phyloP scores from a whole-genome alignment of 441 rosid genomes.

The Aquilaria agallochum region DNA sequence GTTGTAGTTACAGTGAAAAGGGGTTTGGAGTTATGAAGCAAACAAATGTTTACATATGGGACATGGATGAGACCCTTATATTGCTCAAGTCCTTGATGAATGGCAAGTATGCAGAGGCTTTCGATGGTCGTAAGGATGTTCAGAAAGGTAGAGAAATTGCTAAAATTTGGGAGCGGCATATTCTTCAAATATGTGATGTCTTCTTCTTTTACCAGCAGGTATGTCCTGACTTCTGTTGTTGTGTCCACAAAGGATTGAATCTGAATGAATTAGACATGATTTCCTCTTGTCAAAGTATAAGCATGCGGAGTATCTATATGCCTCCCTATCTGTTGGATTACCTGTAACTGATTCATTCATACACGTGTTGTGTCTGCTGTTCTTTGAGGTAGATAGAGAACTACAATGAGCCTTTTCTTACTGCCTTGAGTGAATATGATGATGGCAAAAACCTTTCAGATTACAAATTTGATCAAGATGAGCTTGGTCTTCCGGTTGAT shows the following conservation, averaged over 20 bases:
- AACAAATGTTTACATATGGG: slow-evolving; percentile 75
- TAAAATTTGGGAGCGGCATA: slow-evolving; percentile 76
- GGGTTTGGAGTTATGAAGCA: slow-evolving; percentile 19
- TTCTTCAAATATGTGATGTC: slow-evolving; percentile 66
- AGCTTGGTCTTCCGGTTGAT: slow-evolving; percentile 46
- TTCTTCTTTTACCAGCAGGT: slow-evolving; percentile 82
- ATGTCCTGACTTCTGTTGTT: slow-evolving; percentile 12
- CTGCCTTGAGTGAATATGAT: slow-evolving; percentile 56
- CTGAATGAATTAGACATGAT: background rate
- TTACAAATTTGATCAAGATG: slow-evolving; percentile 66
- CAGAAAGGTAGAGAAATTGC: slow-evolving; percentile 73
- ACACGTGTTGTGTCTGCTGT: background rate
- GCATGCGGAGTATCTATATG: no score
- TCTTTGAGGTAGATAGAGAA: slow-evolving; percentile 60
- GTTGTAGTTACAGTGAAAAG: slow-evolving; percentile 17
- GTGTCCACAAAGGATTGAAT: background rate
- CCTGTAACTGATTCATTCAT: background rate
- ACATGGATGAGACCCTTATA: slow-evolving; percentile 95
- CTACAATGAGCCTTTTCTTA: slow-evolving; percentile 76
- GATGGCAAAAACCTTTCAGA: slow-evolving; percentile 69
- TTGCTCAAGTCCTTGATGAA: slow-evolving; percentile 78
- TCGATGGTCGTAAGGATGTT: slow-evolving; percentile 55
- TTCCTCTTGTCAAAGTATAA: slow-evolving; percentile 2
- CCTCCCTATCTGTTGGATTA: no score
- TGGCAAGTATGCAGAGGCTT: slow-evolving; percentile 59